Evolutionary conservation across 306 rosid species (phyloP).

Genomic region (Ormosia emarginata): DNA sequence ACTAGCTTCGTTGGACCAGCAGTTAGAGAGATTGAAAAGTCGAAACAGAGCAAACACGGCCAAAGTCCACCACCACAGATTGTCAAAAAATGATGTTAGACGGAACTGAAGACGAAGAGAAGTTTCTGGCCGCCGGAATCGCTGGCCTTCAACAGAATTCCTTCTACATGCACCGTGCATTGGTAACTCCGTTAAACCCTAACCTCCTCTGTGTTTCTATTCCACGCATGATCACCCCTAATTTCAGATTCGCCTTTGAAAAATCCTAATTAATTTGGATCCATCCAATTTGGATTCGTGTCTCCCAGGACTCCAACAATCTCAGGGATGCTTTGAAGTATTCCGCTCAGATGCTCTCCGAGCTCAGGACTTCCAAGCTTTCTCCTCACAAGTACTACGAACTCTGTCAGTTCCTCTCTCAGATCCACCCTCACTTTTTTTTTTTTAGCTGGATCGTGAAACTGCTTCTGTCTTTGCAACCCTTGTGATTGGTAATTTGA

Average conservation of each 20-base stretch:
- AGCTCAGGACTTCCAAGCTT: slow-evolving; percentile 94
- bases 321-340: slow-evolving; percentile 91
- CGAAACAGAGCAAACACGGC: not conserved
- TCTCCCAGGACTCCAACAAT: slow-evolving; percentile 82
- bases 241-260: not conserved
- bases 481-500: slow-evolving; percentile 15
- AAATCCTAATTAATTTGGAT: not conserved
- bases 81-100: slow-evolving; percentile 58
- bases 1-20: slow-evolving; percentile 13
- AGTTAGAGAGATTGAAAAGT: not conserved
- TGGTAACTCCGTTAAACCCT: slow-evolving; percentile 53
- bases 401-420: slow-evolving; percentile 62
- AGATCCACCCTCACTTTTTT: slow-evolving; percentile 26
- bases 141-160: slow-evolving; percentile 97
- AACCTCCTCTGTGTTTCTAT: not conserved
- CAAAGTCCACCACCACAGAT: not conserved
- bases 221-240: not conserved
- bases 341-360: slow-evolving; percentile 99
- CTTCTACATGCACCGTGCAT: slow-evolving; percentile 96
- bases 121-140: slow-evolving; percentile 93
- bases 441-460: slow-evolving; percentile 12
- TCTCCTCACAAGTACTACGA: slow-evolving; percentile 96
- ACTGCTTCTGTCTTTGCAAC: not conserved
- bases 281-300: slow-evolving; percentile 7
- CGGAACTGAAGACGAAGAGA: slow-evolving; percentile 89